Conservation (phyloP, 305 asterid species). For the Lippia alba region DNA sequence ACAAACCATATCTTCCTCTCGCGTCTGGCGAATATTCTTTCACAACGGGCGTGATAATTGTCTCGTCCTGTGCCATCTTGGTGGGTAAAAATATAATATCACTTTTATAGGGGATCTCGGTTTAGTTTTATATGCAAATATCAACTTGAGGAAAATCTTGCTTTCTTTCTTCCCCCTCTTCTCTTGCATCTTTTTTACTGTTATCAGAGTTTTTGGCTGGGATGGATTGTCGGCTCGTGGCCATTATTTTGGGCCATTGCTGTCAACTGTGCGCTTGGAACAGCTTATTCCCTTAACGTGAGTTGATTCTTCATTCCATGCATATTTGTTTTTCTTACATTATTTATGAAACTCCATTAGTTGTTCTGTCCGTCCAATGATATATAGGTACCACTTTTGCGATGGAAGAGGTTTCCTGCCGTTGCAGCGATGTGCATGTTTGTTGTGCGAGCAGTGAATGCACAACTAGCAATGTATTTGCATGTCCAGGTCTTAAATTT, state of each 20-base stretch:
- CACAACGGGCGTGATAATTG: slow-evolving; percentile 66
- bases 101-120: slow-evolving; percentile 5
- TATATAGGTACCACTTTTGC: slow-evolving; percentile 77
- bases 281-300: slow-evolving; percentile 91
- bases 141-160: background rate
- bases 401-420: slow-evolving; percentile 97
- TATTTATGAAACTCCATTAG: background rate
- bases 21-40: slow-evolving; percentile 98
- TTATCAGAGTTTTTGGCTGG: slow-evolving; percentile 90
- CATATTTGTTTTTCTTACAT: background rate
- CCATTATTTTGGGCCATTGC: slow-evolving; percentile 92
- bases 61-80: slow-evolving; percentile 80
- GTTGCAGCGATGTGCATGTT: slow-evolving; percentile 98
- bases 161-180: no score
- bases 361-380: no score
- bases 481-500: slow-evolving; percentile 87
- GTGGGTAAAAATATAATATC: slow-evolving; percentile 45
- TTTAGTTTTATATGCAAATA: background rate
- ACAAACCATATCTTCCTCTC: slow-evolving; percentile 97
- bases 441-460: slow-evolving; percentile 92
- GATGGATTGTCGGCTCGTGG: slow-evolving; percentile 80
- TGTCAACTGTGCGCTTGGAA: slow-evolving; percentile 89
- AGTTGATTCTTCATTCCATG: slow-evolving; percentile 47
- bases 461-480: slow-evolving; percentile 91
- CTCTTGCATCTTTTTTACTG: slow-evolving; percentile 1